These are phyloP conservation scores for Cephaloascus albidus DNA, from an alignment of 805 yeast genomes.

Conservation along the genomic window DNA sequence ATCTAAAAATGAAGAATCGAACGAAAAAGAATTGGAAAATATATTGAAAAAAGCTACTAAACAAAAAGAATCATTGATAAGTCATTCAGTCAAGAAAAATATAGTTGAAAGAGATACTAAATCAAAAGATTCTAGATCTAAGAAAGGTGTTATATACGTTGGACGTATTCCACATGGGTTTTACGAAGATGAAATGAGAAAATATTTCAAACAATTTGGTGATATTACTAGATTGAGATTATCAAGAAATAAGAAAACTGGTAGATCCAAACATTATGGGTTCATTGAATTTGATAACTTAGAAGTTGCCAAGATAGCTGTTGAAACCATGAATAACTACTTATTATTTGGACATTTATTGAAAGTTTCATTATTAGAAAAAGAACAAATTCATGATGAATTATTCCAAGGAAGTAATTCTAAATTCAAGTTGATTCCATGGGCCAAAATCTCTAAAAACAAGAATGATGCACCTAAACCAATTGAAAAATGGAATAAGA, in stretches of 20 bases:
- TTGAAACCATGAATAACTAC: slow-evolving; percentile 94
- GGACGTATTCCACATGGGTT: slow-evolving; percentile 93
- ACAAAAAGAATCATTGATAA: neutral
- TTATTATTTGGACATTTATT: slow-evolving; percentile 80
- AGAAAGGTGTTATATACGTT: slow-evolving; percentile 70
- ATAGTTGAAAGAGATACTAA: slow-evolving; percentile 14
- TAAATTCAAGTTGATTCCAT: slow-evolving; percentile 49
- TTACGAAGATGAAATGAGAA: slow-evolving; percentile 69
- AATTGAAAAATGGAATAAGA: slow-evolving; percentile 44
- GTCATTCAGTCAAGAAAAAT: neutral
- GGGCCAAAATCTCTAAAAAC: slow-evolving; percentile 43
- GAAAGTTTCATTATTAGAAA: slow-evolving; percentile 48
- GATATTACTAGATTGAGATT: slow-evolving; percentile 67
- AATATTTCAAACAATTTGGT: slow-evolving; percentile 89
- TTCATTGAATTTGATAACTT: slow-evolving; percentile 71
- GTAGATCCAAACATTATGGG: slow-evolving; percentile 86
- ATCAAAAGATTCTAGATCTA: slow-evolving; percentile 10
- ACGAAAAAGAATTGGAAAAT: slow-evolving; percentile 7
- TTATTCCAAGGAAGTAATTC: slow-evolving; percentile 49
- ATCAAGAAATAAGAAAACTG: slow-evolving; percentile 85
- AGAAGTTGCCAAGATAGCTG: slow-evolving; percentile 81
- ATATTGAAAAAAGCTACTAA: slow-evolving; percentile 15
- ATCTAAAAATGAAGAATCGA: slow-evolving; percentile 8
- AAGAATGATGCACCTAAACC: slow-evolving; percentile 51
- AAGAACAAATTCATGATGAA: slow-evolving; percentile 44